These are phyloP conservation scores for Scutellaria barbata DNA, from an alignment of 257 asterid species.

Conservation along the genomic window DNA sequence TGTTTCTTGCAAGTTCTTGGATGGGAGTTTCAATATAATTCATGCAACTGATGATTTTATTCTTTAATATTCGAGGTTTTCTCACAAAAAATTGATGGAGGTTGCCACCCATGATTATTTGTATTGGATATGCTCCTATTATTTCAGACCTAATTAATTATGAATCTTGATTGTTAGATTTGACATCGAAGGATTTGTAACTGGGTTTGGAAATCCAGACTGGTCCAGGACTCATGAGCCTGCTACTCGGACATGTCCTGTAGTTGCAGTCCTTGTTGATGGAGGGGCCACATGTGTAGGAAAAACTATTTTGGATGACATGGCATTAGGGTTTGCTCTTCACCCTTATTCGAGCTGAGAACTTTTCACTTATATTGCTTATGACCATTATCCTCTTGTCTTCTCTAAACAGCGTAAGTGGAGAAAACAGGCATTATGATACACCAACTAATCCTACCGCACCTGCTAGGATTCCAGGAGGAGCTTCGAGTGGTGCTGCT, in stretches of 20 bases:
- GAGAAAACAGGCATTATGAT: slow-evolving; percentile 85
- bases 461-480: slow-evolving; percentile 82
- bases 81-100: background rate
- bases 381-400: slow-evolving; percentile 6
- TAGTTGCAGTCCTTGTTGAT: slow-evolving; percentile 83
- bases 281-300: slow-evolving; percentile 93
- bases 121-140: background rate
- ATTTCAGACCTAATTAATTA: background rate
- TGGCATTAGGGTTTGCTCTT: slow-evolving; percentile 80
- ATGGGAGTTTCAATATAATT: background rate
- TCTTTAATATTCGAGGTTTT: background rate
- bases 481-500: slow-evolving; percentile 99
- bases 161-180: slow-evolving; percentile 61
- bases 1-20: slow-evolving; percentile 19
- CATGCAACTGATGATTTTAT: background rate
- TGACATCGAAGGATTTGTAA: slow-evolving; percentile 73
- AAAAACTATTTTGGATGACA: slow-evolving; percentile 84
- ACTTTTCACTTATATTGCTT: slow-evolving; percentile 11
- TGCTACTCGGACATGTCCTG: slow-evolving; percentile 72
- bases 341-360: slow-evolving; percentile 33
- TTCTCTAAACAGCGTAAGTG: slow-evolving; percentile 62
- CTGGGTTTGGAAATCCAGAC: slow-evolving; percentile 97
- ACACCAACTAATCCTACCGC: slow-evolving; percentile 94
- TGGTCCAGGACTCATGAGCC: slow-evolving; percentile 83
- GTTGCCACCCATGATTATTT: background rate